phyloP scores from a whole-genome alignment of 2,329 filamentous ascomycete species.

The Incumbomyces lentus region DNA sequence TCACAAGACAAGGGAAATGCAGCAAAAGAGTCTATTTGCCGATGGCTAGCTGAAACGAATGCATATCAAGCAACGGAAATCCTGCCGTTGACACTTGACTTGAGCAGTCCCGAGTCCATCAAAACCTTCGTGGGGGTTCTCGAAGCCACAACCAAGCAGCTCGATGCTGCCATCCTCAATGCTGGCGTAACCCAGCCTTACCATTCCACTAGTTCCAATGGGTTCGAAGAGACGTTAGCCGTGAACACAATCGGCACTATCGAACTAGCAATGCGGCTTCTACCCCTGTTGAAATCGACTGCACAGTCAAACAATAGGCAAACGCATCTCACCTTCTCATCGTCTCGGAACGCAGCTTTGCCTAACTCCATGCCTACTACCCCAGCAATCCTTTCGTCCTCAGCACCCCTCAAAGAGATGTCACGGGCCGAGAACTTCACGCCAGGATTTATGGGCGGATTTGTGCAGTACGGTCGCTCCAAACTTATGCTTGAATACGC shows the following conservation, averaged over 20 bases:
- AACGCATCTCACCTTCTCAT: conserved; percentile 36
- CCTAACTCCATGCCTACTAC: conserved; percentile 26
- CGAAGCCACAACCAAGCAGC: conserved; percentile 4
- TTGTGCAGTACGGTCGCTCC: conserved; percentile 31
- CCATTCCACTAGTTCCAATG: conserved; percentile 30
- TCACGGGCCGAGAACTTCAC: conserved; percentile 25
- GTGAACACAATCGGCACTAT: conserved; percentile 49
- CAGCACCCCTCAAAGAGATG: conserved; percentile 26
- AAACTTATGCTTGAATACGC: conserved; percentile 36
- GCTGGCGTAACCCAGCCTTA: conserved; percentile 33
- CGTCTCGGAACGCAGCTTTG: conserved; percentile 31
- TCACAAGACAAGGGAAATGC: conserved; percentile 32
- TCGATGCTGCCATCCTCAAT: conserved; percentile 39
- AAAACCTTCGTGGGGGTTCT: conserved; percentile 30
- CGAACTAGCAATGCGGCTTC: conserved; percentile 43
- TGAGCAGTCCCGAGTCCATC: conserved; percentile 37
- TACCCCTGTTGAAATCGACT: conserved; percentile 35
- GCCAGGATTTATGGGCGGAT: conserved; percentile 13
- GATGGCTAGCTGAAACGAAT: conserved; percentile 10
- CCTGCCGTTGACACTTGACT: conserved; percentile 37
- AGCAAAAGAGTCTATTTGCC: conserved; percentile 31
- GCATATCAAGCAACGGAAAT: conserved; percentile 27
- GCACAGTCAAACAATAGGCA: conserved; percentile 20
- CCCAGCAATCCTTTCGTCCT: conserved; percentile 18
- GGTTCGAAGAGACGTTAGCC: conserved; percentile 45